phyloP scores from a whole-genome alignment of 2,329 filamentous ascomycete species.

The Cladosporium sp. region DNA sequence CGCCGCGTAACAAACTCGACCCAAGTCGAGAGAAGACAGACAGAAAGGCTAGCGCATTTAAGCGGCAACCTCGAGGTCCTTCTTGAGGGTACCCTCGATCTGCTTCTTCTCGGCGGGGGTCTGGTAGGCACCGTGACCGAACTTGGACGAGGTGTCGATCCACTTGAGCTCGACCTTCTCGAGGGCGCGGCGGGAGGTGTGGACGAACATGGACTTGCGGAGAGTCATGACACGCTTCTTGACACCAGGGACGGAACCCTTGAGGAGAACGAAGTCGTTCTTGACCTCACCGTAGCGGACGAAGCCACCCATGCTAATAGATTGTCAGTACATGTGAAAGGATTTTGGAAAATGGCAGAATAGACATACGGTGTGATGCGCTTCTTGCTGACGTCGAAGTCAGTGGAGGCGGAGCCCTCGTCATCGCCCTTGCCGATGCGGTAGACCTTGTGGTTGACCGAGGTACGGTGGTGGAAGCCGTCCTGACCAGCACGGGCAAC shows the following conservation, averaged over 20 bases:
- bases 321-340: conserved; percentile 31
- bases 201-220: conserved; percentile 96
- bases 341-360: not conserved
- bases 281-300: conserved; percentile 99
- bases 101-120: conserved; percentile 96
- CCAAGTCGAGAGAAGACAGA: not conserved
- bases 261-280: conserved; percentile 98
- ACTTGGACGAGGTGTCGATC: conserved; percentile 99
- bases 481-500: conserved; percentile 99
- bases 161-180: conserved; percentile 99
- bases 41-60: not conserved
- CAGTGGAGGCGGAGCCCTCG: conserved; percentile 88
- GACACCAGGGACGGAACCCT: conserved; percentile 94
- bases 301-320: conserved; percentile 86
- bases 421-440: conserved; percentile 90
- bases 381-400: conserved; percentile 98
- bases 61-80: conserved; percentile 59
- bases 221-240: conserved; percentile 99
- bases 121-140: conserved; percentile 99
- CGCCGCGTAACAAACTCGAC: conserved; percentile 11
- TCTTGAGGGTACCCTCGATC: conserved; percentile 98
- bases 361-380: conserved; percentile 93
- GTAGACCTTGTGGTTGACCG: conserved; percentile 99
- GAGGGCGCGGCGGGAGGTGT: conserved; percentile 90
- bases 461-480: conserved; percentile 99